These are phyloP conservation scores for Agarophyton chilense DNA, from an alignment of 23 red algal genomes.

Conservation along the genomic window DNA sequence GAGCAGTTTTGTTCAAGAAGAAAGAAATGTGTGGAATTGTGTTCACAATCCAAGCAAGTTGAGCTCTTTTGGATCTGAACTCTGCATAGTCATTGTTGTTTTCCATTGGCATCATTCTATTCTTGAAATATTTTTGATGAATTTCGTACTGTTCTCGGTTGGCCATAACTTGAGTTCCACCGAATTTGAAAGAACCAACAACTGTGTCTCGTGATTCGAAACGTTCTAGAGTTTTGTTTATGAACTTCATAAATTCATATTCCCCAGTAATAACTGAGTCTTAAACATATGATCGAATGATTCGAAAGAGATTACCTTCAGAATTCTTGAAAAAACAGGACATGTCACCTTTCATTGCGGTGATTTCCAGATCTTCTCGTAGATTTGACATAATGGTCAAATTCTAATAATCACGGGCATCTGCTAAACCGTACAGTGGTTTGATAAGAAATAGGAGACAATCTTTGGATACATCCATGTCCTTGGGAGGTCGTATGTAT, in stretches of 20 bases:
- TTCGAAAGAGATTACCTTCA: not conserved
- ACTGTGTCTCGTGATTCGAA: no score
- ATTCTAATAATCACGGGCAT: constrained; percentile 6
- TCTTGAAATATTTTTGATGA: no score
- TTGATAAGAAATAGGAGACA: not conserved
- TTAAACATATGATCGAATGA: not conserved
- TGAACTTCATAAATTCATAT: no score
- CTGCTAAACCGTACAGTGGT: constrained; percentile 20
- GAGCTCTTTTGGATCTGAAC: not conserved
- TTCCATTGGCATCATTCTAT: no score
- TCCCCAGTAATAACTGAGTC: constrained; percentile 6
- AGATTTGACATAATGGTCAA: not conserved
- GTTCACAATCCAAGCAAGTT: not conserved
- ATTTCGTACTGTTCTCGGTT: no score
- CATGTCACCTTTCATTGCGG: not conserved
- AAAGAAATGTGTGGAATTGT: not conserved
- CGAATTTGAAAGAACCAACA: no score
- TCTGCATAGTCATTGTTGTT: no score
- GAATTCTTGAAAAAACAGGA: not conserved
- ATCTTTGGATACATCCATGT: not conserved
- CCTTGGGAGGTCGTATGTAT: no score
- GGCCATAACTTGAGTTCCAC: no score
- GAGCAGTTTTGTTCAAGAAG: not conserved
- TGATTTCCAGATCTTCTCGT: not conserved
- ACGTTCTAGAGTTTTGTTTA: no score